phyloP scores from a whole-genome alignment of 1,284 basidiomycete genomes.

The Sanguinoderma infundibulare region DNA sequence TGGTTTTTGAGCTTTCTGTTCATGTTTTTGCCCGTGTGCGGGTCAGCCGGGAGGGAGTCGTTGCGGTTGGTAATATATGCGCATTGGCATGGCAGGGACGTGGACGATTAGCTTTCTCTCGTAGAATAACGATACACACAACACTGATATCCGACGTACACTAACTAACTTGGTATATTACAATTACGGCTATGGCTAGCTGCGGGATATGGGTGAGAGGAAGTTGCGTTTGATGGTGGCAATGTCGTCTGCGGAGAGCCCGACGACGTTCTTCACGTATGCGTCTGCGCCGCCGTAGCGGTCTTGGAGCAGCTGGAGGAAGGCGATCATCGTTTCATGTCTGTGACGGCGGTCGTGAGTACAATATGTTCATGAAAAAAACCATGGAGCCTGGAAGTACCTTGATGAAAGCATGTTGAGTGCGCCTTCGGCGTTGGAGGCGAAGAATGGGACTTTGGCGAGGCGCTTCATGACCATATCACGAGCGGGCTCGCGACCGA shows the following conservation, averaged over 20 bases:
- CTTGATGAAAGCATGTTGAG: constrained; percentile 79
- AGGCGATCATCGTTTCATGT: constrained; percentile 72
- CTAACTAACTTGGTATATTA: constrained; percentile 14
- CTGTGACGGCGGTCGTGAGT: constrained; percentile 39
- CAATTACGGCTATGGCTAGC: constrained; percentile 4
- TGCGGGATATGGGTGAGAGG: constrained; percentile 37
- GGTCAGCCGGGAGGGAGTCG: not conserved
- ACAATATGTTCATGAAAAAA: not conserved
- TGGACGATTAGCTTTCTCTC: not conserved
- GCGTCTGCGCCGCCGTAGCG: constrained; percentile 70
- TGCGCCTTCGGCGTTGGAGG: constrained; percentile 70
- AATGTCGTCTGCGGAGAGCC: constrained; percentile 65
- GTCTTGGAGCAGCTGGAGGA: constrained; percentile 59
- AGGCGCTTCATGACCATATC: constrained; percentile 69
- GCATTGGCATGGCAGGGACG: not conserved
- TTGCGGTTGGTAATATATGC: not conserved
- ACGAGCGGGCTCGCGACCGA: constrained; percentile 77
- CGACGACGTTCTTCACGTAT: constrained; percentile 59
- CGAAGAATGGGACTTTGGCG: constrained; percentile 70
- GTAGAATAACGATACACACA: constrained; percentile 23
- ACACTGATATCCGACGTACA: constrained; percentile 11
- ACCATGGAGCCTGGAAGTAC: constrained; percentile 40
- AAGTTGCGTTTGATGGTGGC: constrained; percentile 62
- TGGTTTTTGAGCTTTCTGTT: not conserved
- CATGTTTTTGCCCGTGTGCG: not conserved